Evolutionary conservation across 2,329 filamentous ascomycete genomes (phyloP).

Genomic region (Coniochaeta ligniaria): DNA sequence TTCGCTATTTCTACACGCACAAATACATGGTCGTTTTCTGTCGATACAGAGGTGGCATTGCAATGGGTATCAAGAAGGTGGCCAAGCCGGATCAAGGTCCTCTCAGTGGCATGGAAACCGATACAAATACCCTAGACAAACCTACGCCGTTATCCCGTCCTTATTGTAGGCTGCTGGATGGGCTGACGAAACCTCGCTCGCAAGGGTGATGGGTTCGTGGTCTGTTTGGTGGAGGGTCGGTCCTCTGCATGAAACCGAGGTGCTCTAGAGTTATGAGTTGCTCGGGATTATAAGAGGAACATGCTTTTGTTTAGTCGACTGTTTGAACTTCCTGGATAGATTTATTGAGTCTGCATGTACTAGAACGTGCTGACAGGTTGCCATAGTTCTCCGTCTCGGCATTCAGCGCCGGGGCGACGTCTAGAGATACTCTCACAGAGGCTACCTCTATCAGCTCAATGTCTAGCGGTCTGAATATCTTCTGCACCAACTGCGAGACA

Average conservation of each 20-base stretch:
- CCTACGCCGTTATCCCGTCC: constrained; percentile 15
- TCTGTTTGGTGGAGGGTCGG: constrained; percentile 6
- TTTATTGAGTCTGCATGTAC: background rate
- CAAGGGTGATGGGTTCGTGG: constrained; percentile 10
- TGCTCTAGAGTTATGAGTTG: constrained; percentile 38
- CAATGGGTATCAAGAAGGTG: constrained; percentile 54
- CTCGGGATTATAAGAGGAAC: constrained; percentile 45
- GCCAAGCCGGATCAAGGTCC: constrained; percentile 36
- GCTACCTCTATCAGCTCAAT: constrained; percentile 5
- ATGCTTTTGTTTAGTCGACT: constrained; percentile 17
- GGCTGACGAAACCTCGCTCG: constrained; percentile 23
- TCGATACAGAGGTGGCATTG: background rate
- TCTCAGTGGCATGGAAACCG: constrained; percentile 52
- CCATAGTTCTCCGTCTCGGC: background rate
- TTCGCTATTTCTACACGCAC: constrained; percentile 7
- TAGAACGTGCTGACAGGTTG: background rate
- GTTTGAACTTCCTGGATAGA: background rate
- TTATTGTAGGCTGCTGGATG: constrained; percentile 15
- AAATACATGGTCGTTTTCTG: background rate
- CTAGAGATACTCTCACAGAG: background rate
- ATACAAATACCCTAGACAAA: constrained; percentile 63
- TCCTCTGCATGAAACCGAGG: constrained; percentile 39
- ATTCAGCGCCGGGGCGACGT: background rate
- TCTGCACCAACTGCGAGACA: constrained; percentile 36
- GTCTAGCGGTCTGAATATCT: constrained; percentile 26